Evolutionary conservation across 176 grass and related monocot genomes (phyloP).

Genomic region (Panicum miliaceum): DNA sequence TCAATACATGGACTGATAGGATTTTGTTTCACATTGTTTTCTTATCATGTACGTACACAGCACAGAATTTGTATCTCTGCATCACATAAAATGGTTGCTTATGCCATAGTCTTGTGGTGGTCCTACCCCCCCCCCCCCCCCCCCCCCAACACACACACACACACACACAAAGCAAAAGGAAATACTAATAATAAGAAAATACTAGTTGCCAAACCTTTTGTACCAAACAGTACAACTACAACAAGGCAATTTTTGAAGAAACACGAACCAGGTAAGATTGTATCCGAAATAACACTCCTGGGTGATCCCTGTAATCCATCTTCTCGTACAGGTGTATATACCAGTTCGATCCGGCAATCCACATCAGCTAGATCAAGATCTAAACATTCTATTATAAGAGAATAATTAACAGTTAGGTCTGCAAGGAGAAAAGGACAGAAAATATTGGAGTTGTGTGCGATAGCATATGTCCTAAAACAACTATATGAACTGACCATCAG

Average conservation of each 20-base stretch:
- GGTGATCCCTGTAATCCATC: conserved; percentile 73
- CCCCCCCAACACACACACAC: no score
- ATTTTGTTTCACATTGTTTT: conserved; percentile 29
- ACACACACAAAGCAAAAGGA: not conserved
- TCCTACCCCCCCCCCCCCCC: no score
- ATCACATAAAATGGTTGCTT: not conserved
- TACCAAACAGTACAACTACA: conserved; percentile 20
- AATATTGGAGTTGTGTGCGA: conserved; percentile 25
- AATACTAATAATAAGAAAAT: not conserved
- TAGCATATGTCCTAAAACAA: conserved; percentile 39
- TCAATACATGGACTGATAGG: not conserved
- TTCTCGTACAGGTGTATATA: conserved; percentile 77
- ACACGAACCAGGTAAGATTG: conserved; percentile 80
- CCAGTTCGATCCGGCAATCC: conserved; percentile 65
- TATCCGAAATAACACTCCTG: conserved; percentile 67
- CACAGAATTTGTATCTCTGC: conserved; percentile 15
- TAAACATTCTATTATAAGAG: conserved; percentile 68
- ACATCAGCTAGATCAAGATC: conserved; percentile 80
- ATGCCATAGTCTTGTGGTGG: not conserved
- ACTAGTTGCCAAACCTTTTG: not conserved
- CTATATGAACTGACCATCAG: conserved; percentile 60
- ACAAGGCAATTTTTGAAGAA: conserved; percentile 26
- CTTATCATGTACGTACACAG: conserved; percentile 22
- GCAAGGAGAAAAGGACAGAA: not conserved
- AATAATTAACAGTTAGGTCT: conserved; percentile 43